Evolutionary conservation across 2,329 filamentous ascomycete genomes (phyloP).

Genomic region (Ascochyta lentis): DNA sequence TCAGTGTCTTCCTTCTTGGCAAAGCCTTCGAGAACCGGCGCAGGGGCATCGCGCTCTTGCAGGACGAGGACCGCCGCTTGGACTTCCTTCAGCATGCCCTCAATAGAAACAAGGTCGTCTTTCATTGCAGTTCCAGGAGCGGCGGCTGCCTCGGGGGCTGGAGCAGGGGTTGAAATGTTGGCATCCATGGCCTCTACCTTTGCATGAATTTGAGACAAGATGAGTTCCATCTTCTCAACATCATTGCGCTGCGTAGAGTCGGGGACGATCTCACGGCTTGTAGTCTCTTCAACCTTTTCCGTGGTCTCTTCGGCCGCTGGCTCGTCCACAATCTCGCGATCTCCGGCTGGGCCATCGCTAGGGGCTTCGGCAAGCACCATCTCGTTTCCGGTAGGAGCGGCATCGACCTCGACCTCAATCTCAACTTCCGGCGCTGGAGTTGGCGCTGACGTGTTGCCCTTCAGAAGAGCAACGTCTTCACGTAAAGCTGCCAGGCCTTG

Average conservation of each 20-base stretch:
- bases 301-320: slow-evolving; percentile 51
- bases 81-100: slow-evolving; percentile 60
- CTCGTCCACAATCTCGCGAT: slow-evolving; percentile 47
- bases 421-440: slow-evolving; percentile 37
- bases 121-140: slow-evolving; percentile 54
- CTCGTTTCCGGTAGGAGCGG: slow-evolving; percentile 55
- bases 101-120: slow-evolving; percentile 58
- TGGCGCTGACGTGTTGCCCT: slow-evolving; percentile 44
- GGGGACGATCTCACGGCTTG: slow-evolving; percentile 46
- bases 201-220: slow-evolving; percentile 80
- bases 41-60: slow-evolving; percentile 36
- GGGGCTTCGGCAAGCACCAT: slow-evolving; percentile 58
- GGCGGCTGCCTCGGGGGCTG: slow-evolving; percentile 40
- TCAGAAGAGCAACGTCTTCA: slow-evolving; percentile 78
- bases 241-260: slow-evolving; percentile 71
- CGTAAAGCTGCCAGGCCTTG: slow-evolving; percentile 78
- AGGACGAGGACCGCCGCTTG: slow-evolving; percentile 60
- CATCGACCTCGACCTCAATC: slow-evolving; percentile 58
- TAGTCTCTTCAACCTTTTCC: slow-evolving; percentile 39
- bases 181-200: slow-evolving; percentile 82
- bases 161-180: slow-evolving; percentile 55
- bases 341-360: slow-evolving; percentile 36
- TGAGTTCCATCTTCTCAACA: slow-evolving; percentile 82
- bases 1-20: slow-evolving; percentile 84
- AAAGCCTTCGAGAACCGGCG: slow-evolving; percentile 54